phyloP scores from a whole-genome alignment of 2,329 filamentous ascomycete species.

The Colletotrichum sojae region DNA sequence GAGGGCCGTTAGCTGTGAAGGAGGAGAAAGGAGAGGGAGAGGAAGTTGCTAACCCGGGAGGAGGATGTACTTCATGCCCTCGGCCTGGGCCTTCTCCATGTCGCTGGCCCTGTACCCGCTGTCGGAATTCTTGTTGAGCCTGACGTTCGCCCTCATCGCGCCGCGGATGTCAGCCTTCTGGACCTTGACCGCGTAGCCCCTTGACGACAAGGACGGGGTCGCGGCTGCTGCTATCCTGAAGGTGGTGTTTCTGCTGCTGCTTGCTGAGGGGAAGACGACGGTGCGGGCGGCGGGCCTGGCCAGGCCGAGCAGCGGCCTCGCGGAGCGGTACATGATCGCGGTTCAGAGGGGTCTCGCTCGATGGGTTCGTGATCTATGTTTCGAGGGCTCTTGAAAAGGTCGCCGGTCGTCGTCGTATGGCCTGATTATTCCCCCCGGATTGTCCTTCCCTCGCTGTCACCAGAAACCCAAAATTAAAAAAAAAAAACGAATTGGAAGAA shows the following conservation, averaged over 20 bases:
- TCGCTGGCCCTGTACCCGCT: conserved; percentile 13
- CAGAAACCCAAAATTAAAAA: background rate
- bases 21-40: background rate
- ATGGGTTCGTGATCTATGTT: background rate
- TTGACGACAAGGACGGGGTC: background rate
- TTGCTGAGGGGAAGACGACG: conserved; percentile 1
- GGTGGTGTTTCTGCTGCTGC: background rate
- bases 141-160: background rate
- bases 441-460: background rate
- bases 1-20: background rate
- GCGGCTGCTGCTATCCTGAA: conserved; percentile 23
- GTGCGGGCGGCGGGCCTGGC: conserved; percentile 8
- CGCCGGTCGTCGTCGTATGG: background rate
- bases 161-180: conserved; percentile 18
- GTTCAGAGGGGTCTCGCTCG: background rate
- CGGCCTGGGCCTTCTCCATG: conserved; percentile 10
- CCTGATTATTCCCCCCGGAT: background rate
- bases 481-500: conserved; percentile 32
- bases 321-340: conserved; percentile 32
- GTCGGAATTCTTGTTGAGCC: conserved; percentile 2
- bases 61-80: conserved; percentile 18
- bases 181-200: conserved; percentile 22
- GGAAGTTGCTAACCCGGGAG: conserved; percentile 23
- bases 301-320: conserved; percentile 36
- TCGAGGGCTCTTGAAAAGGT: background rate